phyloP scores from a whole-genome alignment of 176 grass and related monocot genomes.

The Bromus sterilis region DNA sequence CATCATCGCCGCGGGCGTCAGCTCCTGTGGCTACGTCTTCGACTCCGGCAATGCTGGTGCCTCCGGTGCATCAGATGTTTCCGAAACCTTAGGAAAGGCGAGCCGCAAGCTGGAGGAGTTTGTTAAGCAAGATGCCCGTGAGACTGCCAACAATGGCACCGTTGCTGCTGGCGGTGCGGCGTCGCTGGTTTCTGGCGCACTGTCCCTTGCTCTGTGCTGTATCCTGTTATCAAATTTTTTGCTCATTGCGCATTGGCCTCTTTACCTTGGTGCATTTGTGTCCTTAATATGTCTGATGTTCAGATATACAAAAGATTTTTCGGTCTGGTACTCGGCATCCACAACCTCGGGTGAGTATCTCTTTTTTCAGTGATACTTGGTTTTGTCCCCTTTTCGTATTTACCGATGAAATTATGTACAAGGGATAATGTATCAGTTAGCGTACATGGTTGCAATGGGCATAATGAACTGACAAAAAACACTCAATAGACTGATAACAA shows the following conservation, averaged over 20 bases:
- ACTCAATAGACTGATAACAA: neutral
- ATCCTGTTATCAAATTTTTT: conserved; percentile 37
- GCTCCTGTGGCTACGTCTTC: conserved; percentile 76
- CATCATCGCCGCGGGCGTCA: conserved; percentile 57
- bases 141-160: conserved; percentile 6
- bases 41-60: conserved; percentile 41
- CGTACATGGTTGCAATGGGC: neutral
- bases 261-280: neutral
- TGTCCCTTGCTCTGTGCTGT: conserved; percentile 95
- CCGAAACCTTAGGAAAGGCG: conserved; percentile 41
- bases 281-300: conserved; percentile 17
- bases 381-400: neutral
- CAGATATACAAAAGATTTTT: conserved; percentile 95
- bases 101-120: conserved; percentile 65
- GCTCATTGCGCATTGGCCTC: neutral
- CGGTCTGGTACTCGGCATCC: conserved; percentile 76
- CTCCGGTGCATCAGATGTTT: conserved; percentile 13
- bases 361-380: neutral
- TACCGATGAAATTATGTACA: neutral
- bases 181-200: conserved; percentile 74
- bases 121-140: conserved; percentile 38
- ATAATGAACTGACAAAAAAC: neutral
- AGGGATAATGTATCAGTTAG: neutral
- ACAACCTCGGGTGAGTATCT: conserved; percentile 61
- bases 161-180: conserved; percentile 17